phyloP scores from a whole-genome alignment of 805 yeast species.

The Kazachstania africana region DNA sequence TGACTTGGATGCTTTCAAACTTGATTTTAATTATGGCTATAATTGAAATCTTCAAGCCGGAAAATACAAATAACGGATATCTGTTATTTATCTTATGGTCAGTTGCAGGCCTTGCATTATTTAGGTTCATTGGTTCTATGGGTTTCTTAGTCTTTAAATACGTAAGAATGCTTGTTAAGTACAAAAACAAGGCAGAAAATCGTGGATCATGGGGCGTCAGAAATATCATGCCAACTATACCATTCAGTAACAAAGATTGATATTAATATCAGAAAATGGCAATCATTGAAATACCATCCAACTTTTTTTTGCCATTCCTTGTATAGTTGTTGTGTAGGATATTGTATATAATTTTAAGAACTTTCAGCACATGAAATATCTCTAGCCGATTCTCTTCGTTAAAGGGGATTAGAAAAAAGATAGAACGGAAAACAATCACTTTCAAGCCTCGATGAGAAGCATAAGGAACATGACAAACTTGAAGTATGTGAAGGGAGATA shows the following conservation, averaged over 20 bases:
- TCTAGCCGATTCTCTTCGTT: no score
- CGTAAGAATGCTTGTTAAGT: constrained; percentile 30
- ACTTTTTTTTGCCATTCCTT: no score
- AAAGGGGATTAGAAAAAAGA: no score
- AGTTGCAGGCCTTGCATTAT: constrained; percentile 71
- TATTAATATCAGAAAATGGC: neutral
- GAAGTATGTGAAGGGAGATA: constrained; percentile 12
- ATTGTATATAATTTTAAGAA: no score
- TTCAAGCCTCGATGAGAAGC: no score
- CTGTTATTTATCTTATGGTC: constrained; percentile 82
- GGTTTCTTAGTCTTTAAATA: constrained; percentile 43
- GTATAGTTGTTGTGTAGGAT: no score
- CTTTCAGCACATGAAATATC: no score
- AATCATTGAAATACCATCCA: no score
- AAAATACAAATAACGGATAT: constrained; percentile 59
- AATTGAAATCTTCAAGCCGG: constrained; percentile 67
- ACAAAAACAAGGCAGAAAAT: constrained; percentile 29
- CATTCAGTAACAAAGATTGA: constrained; percentile 4
- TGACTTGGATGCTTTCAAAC: constrained; percentile 84
- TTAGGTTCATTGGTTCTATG: constrained; percentile 75
- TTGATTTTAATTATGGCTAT: constrained; percentile 75
- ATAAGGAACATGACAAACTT: constrained; percentile 8
- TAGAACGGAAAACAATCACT: no score
- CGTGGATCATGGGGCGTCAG: constrained; percentile 17
- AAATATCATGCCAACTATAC: constrained; percentile 3